These are phyloP conservation scores for Peltaster fructicola DNA, from an alignment of 2,329 filamentous ascomycete genomes.

Conservation along the genomic window DNA sequence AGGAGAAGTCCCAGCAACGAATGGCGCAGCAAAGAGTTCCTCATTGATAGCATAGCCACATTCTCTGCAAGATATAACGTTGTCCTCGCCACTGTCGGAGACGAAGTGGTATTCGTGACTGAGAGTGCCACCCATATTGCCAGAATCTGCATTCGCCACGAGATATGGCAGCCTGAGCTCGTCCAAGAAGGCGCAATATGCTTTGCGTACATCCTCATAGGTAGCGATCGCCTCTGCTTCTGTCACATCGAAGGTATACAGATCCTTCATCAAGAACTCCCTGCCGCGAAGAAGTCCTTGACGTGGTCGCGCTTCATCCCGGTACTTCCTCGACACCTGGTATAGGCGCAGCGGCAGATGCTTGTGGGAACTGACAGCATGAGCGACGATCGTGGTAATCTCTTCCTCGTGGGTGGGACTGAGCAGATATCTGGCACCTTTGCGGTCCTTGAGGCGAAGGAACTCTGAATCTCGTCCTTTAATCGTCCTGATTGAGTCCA, in stretches of 20 bases:
- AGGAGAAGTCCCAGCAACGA: too few species aligned
- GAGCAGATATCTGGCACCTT: slow-evolving; percentile 54
- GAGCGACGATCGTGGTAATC: slow-evolving; percentile 65
- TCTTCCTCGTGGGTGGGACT: slow-evolving; percentile 95
- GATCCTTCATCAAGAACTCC: slow-evolving; percentile 95
- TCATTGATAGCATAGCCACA: slow-evolving; percentile 75
- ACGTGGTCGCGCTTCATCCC: slow-evolving; percentile 76
- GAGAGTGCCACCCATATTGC: slow-evolving; percentile 83
- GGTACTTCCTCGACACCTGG: slow-evolving; percentile 85
- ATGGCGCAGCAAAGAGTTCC: slow-evolving; percentile 38
- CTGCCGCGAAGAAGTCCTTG: slow-evolving; percentile 74
- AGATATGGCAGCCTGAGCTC: slow-evolving; percentile 71
- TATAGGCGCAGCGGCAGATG: slow-evolving; percentile 74
- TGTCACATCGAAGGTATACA: slow-evolving; percentile 81
- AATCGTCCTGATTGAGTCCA: slow-evolving; percentile 75
- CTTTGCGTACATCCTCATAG: slow-evolving; percentile 54
- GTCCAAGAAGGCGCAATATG: slow-evolving; percentile 62
- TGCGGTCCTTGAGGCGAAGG: slow-evolving; percentile 66
- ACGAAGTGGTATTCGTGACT: slow-evolving; percentile 92
- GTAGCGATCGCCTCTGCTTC: slow-evolving; percentile 54
- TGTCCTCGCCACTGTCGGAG: slow-evolving; percentile 67
- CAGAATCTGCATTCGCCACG: slow-evolving; percentile 77
- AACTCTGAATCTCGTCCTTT: slow-evolving; percentile 39
- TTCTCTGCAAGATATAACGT: slow-evolving; percentile 52
- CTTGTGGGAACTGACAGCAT: slow-evolving; percentile 63